Percentiles rank a stretch among this genome's conserved stretches.
Conservation (phyloP, 2,329 filamentous ascomycete species). For the Xylariaceae sp. region DNA sequence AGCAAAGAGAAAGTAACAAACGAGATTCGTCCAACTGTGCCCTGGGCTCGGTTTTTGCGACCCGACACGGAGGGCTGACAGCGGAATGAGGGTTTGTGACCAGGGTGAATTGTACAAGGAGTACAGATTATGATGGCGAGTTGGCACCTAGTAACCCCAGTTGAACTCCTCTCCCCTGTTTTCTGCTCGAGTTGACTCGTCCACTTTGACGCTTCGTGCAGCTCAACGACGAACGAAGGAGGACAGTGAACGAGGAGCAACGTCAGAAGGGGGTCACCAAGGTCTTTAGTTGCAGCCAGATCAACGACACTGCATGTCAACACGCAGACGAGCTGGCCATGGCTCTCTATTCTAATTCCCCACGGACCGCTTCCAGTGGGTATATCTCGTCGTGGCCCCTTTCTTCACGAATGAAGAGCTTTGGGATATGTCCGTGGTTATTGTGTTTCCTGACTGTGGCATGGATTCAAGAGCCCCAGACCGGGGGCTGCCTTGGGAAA, state of each 20-base stretch:
- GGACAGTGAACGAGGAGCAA: not conserved
- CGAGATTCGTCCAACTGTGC: slow-evolving; percentile 2
- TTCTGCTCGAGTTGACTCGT: slow-evolving; percentile 11
- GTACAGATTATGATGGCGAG: slow-evolving; percentile 5
- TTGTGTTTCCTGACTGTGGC: slow-evolving; percentile 9
- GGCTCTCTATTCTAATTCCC: too few species aligned
- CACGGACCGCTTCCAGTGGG: too few species aligned
- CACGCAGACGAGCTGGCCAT: not conserved
- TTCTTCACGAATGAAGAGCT: too few species aligned
- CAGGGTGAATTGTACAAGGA: slow-evolving; percentile 8
- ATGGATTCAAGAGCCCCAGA: not conserved
- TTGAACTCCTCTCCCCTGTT: slow-evolving; percentile 13
- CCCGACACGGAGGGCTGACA: slow-evolving; percentile 7
- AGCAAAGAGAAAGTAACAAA: too few species aligned
- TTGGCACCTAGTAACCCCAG: slow-evolving; percentile 14
- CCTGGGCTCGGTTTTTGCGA: slow-evolving; percentile 3
- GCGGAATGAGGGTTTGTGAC: slow-evolving; percentile 7
- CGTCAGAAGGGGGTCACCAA: not conserved
- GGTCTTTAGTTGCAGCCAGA: too few species aligned
- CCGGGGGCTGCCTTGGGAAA: slow-evolving; percentile 7
- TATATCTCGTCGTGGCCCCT: too few species aligned
- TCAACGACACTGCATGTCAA: not conserved
- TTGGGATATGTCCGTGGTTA: too few species aligned
- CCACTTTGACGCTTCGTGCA: slow-evolving; percentile 3
- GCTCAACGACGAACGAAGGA: not conserved